phyloP scores from a whole-genome alignment of 495 filamentous ascomycete genomes.

The Aspergillus indologenus region DNA sequence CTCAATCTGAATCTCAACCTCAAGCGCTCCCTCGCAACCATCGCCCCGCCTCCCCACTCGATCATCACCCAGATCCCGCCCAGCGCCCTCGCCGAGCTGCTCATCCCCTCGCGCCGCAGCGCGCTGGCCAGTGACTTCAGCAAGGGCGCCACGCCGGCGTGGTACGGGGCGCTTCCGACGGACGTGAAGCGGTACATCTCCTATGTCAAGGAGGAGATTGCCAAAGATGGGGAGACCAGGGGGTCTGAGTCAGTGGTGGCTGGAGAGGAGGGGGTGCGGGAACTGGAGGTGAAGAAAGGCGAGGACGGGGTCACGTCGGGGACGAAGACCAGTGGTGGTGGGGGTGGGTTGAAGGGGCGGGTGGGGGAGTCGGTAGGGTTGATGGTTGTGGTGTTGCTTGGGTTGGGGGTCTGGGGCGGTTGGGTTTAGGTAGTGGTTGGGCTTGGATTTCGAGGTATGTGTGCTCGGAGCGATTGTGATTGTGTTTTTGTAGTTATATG shows the following conservation, averaged over 20 bases:
- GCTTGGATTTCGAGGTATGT: not conserved
- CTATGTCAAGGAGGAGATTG: conserved; percentile 9
- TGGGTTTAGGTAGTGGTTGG: not conserved
- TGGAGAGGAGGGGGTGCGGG: not conserved
- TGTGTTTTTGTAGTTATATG: no score
- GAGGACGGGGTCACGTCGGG: not conserved
- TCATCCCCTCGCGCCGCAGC: conserved; percentile 16
- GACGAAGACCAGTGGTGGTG: not conserved
- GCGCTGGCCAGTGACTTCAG: conserved; percentile 20
- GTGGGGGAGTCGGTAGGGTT: not conserved
- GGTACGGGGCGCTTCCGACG: conserved; percentile 23
- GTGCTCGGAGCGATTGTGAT: not conserved
- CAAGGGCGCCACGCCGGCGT: conserved; percentile 18
- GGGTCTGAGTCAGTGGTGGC: not conserved
- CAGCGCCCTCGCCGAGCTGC: conserved; percentile 22
- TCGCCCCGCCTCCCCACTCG: conserved; percentile 19
- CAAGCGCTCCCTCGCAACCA: conserved; percentile 6
- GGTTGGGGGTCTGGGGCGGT: not conserved
- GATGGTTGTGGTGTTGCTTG: not conserved
- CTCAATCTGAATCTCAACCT: conserved; percentile 18
- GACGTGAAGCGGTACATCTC: conserved; percentile 24
- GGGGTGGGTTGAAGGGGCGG: not conserved
- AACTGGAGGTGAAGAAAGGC: not conserved
- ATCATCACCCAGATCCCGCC: conserved; percentile 21
- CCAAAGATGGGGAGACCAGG: not conserved